Evolutionary conservation across 805 yeast species (phyloP).

Genomic region (Yamadazyma akitaensis): DNA sequence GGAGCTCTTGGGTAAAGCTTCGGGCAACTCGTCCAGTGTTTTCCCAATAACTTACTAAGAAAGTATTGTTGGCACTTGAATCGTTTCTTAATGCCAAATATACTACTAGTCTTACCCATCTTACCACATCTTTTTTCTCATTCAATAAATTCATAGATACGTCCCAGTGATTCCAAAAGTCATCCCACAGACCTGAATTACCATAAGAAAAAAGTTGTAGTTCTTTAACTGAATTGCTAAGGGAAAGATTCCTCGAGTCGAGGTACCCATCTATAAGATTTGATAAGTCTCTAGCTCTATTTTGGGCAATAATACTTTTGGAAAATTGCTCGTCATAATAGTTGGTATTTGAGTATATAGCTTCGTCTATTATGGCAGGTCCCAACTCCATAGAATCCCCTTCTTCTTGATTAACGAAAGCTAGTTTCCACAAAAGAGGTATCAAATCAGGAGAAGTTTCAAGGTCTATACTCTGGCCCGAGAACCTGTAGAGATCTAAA

Average conservation of each 20-base stretch:
- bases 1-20: slow-evolving; percentile 18
- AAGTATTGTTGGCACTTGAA: slow-evolving; percentile 22
- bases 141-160: slow-evolving; percentile 13
- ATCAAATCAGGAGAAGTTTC: slow-evolving; percentile 25
- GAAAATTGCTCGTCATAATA: slow-evolving; percentile 1
- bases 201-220: slow-evolving; percentile 36
- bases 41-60: slow-evolving; percentile 31
- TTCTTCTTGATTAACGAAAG: slow-evolving; percentile 11
- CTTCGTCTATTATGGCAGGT: slow-evolving; percentile 22
- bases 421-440: slow-evolving; percentile 34
- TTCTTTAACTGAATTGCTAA: slow-evolving; percentile 26
- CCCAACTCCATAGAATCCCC: slow-evolving; percentile 16
- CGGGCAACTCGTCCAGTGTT: slow-evolving; percentile 19
- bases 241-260: slow-evolving; percentile 6
- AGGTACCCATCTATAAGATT: slow-evolving; percentile 23
- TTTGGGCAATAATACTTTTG: slow-evolving; percentile 20
- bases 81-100: slow-evolving; percentile 29
- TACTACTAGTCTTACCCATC: slow-evolving; percentile 34
- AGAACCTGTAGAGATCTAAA: slow-evolving; percentile 23
- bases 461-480: slow-evolving; percentile 22
- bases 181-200: slow-evolving; percentile 34
- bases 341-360: slow-evolving; percentile 17
- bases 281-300: slow-evolving; percentile 28
- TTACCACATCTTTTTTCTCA: slow-evolving; percentile 3
- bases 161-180: slow-evolving; percentile 41